A percentile compares a stretch with the other conserved stretches of the same genome.
phyloP scores from a whole-genome alignment of 2,329 filamentous ascomycete genomes.

The Pseudogymnoascus sp. region DNA sequence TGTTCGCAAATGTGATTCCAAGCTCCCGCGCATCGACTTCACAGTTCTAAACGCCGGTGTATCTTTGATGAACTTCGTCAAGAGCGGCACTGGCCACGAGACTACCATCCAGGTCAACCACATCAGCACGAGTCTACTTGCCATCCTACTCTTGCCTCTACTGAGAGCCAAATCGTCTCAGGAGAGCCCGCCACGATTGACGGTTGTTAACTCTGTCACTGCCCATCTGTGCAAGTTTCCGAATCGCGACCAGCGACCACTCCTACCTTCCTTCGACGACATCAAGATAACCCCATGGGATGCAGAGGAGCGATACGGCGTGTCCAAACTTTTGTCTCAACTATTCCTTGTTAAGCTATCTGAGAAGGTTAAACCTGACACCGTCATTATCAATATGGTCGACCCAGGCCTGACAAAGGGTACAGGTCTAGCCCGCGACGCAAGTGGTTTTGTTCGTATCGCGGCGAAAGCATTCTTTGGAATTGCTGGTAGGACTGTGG shows the following conservation, averaged over 20 bases:
- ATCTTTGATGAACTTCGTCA: neutral
- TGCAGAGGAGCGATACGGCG: conserved; percentile 23
- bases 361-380: conserved; percentile 28
- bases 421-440: conserved; percentile 34
- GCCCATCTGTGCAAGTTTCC: conserved; percentile 25
- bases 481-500: conserved; percentile 26
- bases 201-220: conserved; percentile 27
- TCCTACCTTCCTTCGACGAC: conserved; percentile 29
- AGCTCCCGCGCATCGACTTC: conserved; percentile 34
- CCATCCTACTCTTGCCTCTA: conserved; percentile 8
- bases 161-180: conserved; percentile 4
- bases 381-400: conserved; percentile 33
- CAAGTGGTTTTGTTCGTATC: conserved; percentile 16
- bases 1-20: conserved; percentile 25
- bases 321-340: conserved; percentile 28
- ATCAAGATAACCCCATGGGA: conserved; percentile 18
- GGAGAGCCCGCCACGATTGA: conserved; percentile 19
- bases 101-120: conserved; percentile 28
- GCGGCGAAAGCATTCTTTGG: conserved; percentile 20
- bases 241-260: conserved; percentile 20
- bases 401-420: conserved; percentile 31
- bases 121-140: conserved; percentile 7
- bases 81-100: conserved; percentile 29
- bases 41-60: conserved; percentile 38
- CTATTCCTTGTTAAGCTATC: conserved; percentile 33